phyloP scores from a whole-genome alignment of 176 grass and related monocot genomes.

The Oryza punctata region DNA sequence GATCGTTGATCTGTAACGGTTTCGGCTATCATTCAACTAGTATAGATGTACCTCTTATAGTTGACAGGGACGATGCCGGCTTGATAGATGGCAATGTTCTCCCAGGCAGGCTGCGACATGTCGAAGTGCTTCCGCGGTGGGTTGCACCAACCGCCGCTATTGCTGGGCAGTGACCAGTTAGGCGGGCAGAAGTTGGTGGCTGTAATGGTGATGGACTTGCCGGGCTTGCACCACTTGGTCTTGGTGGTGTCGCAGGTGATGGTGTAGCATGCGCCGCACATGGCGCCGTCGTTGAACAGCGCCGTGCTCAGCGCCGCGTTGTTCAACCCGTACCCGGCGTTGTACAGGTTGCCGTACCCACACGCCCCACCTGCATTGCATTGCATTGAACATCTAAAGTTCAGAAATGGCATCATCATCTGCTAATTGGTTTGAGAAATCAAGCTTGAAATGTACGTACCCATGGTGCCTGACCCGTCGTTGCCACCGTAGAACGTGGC shows the following conservation, averaged over 20 bases:
- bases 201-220: slow-evolving; percentile 29
- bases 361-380: slow-evolving; percentile 53
- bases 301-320: slow-evolving; percentile 6
- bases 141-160: slow-evolving; percentile 78
- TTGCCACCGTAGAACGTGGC: slow-evolving; percentile 20
- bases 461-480: not conserved
- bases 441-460: not conserved
- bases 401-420: not conserved
- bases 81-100: slow-evolving; percentile 35
- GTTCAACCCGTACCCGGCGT: slow-evolving; percentile 44
- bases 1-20: no score
- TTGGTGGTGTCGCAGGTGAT: not conserved
- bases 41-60: not conserved
- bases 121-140: slow-evolving; percentile 62
- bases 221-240: not conserved
- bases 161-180: slow-evolving; percentile 31
- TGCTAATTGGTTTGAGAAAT: not conserved
- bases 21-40: no score
- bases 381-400: no score
- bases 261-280: not conserved
- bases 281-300: not conserved
- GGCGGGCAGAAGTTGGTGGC: slow-evolving; percentile 61
- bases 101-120: slow-evolving; percentile 68
- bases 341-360: slow-evolving; percentile 67
- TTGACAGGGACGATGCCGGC: slow-evolving; percentile 38